These are phyloP conservation scores for Aspergillus phoenicis DNA, from an alignment of 2,329 filamentous ascomycete genomes.

Conservation along the genomic window DNA sequence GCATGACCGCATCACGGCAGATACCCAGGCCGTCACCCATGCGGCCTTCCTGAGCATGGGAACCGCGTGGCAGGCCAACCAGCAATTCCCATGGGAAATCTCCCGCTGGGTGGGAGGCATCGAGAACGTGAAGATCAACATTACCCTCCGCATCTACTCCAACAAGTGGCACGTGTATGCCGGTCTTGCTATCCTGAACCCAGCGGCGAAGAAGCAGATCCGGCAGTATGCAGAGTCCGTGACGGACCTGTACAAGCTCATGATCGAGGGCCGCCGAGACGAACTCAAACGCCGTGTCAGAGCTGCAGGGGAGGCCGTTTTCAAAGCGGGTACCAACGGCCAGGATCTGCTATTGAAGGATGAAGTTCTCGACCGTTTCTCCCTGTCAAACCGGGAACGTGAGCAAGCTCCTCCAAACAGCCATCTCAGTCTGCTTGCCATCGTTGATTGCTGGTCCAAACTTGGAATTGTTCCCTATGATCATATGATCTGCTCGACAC, in stretches of 20 bases:
- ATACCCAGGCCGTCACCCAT: constrained; percentile 97
- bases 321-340: constrained; percentile 55
- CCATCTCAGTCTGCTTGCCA: constrained; percentile 88
- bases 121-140: constrained; percentile 99
- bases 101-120: constrained; percentile 95
- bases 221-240: constrained; percentile 90
- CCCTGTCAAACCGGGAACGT: constrained; percentile 69
- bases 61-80: constrained; percentile 92
- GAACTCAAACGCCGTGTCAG: constrained; percentile 77
- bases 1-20: constrained; percentile 96
- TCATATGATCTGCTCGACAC: constrained; percentile 99
- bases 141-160: constrained; percentile 93
- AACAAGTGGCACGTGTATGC: constrained; percentile 99
- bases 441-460: constrained; percentile 98
- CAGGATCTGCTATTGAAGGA: constrained; percentile 73
- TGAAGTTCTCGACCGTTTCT: constrained; percentile 85
- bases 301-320: constrained; percentile 74
- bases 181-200: constrained; percentile 94
- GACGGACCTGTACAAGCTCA: constrained; percentile 93
- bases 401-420: constrained; percentile 77
- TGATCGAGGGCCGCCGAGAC: constrained; percentile 80
- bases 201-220: constrained; percentile 88
- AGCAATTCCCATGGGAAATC: constrained; percentile 95
- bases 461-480: constrained; percentile 94
- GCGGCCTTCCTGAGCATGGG: constrained; percentile 97